Evolutionary conservation across 495 filamentous ascomycete species (phyloP).

Genomic region (Massariosphaeria phaeospora): DNA sequence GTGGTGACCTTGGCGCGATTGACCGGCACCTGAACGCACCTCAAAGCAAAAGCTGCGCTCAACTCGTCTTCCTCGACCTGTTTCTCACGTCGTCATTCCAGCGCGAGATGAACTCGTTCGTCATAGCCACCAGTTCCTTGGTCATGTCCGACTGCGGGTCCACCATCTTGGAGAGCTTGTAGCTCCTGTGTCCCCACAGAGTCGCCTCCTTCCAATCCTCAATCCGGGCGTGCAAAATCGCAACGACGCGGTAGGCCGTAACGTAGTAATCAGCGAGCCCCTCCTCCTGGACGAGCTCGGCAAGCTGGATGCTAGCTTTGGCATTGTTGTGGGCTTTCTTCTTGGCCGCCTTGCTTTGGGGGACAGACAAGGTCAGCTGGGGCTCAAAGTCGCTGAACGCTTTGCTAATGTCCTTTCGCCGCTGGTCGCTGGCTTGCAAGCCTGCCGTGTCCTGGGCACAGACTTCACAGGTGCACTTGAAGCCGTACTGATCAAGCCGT

Average conservation of each 20-base stretch:
- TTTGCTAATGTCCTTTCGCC: slow-evolving; percentile 14
- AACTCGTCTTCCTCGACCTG: neutral
- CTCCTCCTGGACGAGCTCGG: slow-evolving; percentile 19
- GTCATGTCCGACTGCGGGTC: slow-evolving; percentile 11
- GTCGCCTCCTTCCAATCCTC: slow-evolving; percentile 13
- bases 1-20: too few species aligned
- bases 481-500: slow-evolving; percentile 19
- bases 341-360: neutral
- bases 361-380: neutral
- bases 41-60: neutral
- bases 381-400: slow-evolving; percentile 1
- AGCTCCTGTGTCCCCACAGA: slow-evolving; percentile 13
- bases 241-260: slow-evolving; percentile 14
- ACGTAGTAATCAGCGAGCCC: slow-evolving; percentile 25
- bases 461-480: slow-evolving; percentile 24
- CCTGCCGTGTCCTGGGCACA: slow-evolving; percentile 1
- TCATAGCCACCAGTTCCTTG: slow-evolving; percentile 11
- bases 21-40: too few species aligned
- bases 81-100: slow-evolving; percentile 16
- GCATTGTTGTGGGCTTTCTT: slow-evolving; percentile 11
- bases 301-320: slow-evolving; percentile 5
- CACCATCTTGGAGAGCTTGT: slow-evolving; percentile 5
- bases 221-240: slow-evolving; percentile 8
- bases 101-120: slow-evolving; percentile 3
- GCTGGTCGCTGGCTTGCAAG: slow-evolving; percentile 5